Evolutionary conservation across 1,284 basidiomycete species (phyloP).

Genomic region (Melanopsichium pennsylvanicum): DNA sequence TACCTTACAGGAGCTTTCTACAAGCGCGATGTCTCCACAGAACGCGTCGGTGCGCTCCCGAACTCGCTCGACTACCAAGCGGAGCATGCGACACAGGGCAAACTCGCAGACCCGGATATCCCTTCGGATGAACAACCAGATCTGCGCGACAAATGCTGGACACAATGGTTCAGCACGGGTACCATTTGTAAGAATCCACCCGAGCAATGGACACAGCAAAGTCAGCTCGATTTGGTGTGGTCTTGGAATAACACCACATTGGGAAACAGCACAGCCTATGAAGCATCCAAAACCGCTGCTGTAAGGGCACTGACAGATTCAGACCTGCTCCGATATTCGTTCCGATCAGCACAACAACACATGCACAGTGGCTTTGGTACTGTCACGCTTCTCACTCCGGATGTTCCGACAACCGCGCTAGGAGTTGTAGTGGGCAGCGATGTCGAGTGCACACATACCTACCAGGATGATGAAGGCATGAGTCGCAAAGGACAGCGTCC

Average conservation of each 20-base stretch:
- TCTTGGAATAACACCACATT: constrained; percentile 16
- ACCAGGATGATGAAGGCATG: background rate
- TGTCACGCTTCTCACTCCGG: constrained; percentile 30
- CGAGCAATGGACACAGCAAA: constrained; percentile 5
- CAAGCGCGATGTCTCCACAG: background rate
- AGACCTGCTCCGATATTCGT: constrained; percentile 34
- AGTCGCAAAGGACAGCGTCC: constrained; percentile 17
- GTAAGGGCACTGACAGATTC: too few species aligned
- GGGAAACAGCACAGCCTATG: too few species aligned
- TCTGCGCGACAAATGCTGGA: constrained; percentile 5
- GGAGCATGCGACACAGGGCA: too few species aligned
- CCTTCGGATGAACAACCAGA: background rate
- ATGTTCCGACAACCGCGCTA: background rate
- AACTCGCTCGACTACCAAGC: too few species aligned
- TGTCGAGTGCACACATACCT: constrained; percentile 7
- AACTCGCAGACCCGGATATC: too few species aligned
- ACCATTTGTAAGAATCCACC: constrained; percentile 10
- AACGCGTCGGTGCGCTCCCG: background rate
- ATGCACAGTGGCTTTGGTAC: constrained; percentile 22
- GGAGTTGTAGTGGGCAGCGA: background rate
- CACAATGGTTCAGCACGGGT: constrained; percentile 27
- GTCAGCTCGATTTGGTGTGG: constrained; percentile 23
- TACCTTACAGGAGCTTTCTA: constrained; percentile 10
- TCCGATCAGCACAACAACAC: constrained; percentile 30
- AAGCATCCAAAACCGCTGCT: too few species aligned